Evolutionary conservation across 345 rosid genomes (phyloP), one percentile per base, ranked within the genome.

Genomic region (Brassica nigra): DNA sequence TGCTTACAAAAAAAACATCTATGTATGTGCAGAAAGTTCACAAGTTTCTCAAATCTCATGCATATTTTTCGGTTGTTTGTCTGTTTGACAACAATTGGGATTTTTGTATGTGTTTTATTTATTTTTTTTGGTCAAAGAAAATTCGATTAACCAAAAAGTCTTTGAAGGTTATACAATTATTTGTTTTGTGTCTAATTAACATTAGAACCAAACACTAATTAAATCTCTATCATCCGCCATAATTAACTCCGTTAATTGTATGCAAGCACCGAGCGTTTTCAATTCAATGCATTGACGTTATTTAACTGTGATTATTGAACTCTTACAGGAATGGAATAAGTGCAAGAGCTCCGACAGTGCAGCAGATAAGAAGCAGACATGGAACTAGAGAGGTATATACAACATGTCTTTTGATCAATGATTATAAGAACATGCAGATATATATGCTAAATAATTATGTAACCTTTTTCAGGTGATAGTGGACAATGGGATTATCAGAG

Each of bases 401-500:
- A 5, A 7, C 10, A 39, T 5, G 16, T 64, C 23, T 52, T 71
- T 52, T 54, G 5, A 54, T 57, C 54, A 61, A 49, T 49, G 15
- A 62, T 8, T 20, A 1, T 23, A 34, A 4, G 27, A 30, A 49
- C 15, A 6, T 71, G 9, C 30, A 47, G 8, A 42, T 12, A 49
- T 78, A 55, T 42, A 55, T 28, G 30, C 20, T 76, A 54, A 31
- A 2, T 3, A 66, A 8, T 66, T 20, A 54, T 31, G 47, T 6
- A 49, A 29, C 2, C n/a, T 34, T 54, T 71, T 83, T 42, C 87
- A 95, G 98, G 86, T 91, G 63, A 70, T 88, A 63, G 81, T 95
- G 12, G 91, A 86, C 57, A 95, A 95, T 81, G 98, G 97, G 4
- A 68, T 90, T 3, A 77, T 93, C 20, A 78, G 70, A 85, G 85